Percentiles rank a stretch among this genome's conserved stretches.
Conservation (phyloP, 768 basidiomycete genomes). For the Tephrocybe sp. region DNA sequence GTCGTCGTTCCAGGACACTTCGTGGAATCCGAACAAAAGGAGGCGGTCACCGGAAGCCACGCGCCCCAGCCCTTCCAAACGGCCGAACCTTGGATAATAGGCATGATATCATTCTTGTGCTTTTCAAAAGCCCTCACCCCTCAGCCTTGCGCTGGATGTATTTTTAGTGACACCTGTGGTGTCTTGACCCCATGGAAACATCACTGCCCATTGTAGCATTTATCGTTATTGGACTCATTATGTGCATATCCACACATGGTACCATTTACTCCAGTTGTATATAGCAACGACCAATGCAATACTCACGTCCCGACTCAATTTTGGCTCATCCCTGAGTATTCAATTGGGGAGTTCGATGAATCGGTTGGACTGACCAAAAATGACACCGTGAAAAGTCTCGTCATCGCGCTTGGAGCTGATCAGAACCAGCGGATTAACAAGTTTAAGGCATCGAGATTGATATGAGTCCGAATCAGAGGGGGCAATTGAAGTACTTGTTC, state of each 20-base stretch:
- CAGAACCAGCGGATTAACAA: too few species aligned
- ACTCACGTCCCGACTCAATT: background rate
- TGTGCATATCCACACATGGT: constrained; percentile 4
- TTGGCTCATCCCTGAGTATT: too few species aligned
- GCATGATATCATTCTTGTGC: constrained; percentile 2
- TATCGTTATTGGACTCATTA: constrained; percentile 14
- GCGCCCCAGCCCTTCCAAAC: constrained; percentile 21
- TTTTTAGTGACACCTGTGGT: constrained; percentile 11
- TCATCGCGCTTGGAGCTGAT: too few species aligned
- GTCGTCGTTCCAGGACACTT: constrained; percentile 15
- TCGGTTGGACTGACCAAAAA: too few species aligned
- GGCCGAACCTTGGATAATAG: constrained; percentile 14
- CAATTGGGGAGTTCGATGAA: too few species aligned
- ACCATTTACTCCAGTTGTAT: background rate
- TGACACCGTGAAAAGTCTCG: too few species aligned
- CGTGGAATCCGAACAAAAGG: constrained; percentile 24
- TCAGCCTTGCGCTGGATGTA: constrained; percentile 8
- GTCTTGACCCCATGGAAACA: constrained; percentile 10
- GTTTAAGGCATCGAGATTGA: too few species aligned
- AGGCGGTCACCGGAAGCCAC: constrained; percentile 20
- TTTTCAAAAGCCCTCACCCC: background rate
- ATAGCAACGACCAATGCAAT: background rate
- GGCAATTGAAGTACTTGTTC: too few species aligned
- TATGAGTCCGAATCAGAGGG: too few species aligned
- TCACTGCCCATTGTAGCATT: constrained; percentile 16